Percentiles rank a stretch among this genome's conserved stretches.
phyloP scores from a whole-genome alignment of 805 yeast genomes.

The Yamadazyma paraphyllophila region DNA sequence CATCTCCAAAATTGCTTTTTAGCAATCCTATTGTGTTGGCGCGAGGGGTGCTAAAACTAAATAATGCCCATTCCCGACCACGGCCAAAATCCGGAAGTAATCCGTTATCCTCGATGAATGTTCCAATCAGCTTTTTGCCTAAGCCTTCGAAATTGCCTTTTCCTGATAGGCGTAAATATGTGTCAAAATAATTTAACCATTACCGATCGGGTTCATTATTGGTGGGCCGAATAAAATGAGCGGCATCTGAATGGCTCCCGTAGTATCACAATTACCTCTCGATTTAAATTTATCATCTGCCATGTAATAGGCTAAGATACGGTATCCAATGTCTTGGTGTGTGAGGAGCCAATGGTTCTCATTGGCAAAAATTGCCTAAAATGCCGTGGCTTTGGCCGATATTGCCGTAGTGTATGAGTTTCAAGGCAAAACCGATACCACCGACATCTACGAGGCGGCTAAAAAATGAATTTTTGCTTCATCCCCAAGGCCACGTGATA shows the following conservation, averaged over 20 bases:
- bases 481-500: no score
- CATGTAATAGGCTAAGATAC: neutral
- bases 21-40: neutral
- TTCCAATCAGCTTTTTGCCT: neutral
- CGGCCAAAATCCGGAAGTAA: neutral
- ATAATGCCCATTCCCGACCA: neutral
- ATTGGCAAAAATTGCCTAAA: neutral
- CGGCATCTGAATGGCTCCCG: neutral
- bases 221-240: no score
- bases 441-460: neutral
- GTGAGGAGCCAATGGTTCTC: neutral
- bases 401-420: neutral
- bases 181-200: neutral
- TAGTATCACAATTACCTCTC: no score
- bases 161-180: neutral
- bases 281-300: neutral
- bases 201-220: neutral
- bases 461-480: neutral
- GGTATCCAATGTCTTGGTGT: no score
- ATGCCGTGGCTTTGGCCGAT: neutral
- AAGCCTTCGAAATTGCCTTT: neutral
- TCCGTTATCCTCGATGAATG: neutral
- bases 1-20: neutral
- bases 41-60: neutral
- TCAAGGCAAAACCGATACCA: neutral